Evolutionary conservation across 1,284 basidiomycete species (phyloP).

Genomic region (Cutaneotrichosporon sp.): DNA sequence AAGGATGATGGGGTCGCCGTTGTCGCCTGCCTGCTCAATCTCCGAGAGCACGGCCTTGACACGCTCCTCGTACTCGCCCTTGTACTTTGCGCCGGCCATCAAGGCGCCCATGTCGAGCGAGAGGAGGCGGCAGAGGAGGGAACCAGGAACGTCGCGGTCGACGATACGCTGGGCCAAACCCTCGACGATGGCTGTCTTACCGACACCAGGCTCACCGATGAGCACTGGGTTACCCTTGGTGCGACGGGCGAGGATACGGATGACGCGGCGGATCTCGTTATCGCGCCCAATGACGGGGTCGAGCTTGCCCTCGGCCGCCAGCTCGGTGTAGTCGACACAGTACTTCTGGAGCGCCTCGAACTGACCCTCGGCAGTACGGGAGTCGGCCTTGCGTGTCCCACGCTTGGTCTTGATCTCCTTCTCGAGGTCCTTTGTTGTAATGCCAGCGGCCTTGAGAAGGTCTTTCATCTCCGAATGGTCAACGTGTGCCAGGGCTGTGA

Average conservation of each 20-base stretch:
- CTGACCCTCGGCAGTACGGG: constrained; percentile 55
- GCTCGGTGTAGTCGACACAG: constrained; percentile 52
- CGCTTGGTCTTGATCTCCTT: constrained; percentile 57
- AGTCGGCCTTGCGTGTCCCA: constrained; percentile 58
- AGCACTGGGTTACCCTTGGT: constrained; percentile 61
- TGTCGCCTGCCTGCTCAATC: constrained; percentile 84
- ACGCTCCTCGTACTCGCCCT: constrained; percentile 96
- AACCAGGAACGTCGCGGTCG: constrained; percentile 91
- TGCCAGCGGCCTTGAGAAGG: constrained; percentile 56
- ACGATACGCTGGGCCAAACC: constrained; percentile 94
- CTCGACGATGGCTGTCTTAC: constrained; percentile 91
- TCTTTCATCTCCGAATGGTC: constrained; percentile 51
- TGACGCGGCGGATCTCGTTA: constrained; percentile 58
- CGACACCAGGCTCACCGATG: constrained; percentile 83
- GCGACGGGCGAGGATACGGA: constrained; percentile 73
- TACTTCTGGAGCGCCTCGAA: constrained; percentile 56
- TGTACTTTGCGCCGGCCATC: constrained; percentile 92
- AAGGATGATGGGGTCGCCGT: constrained; percentile 81
- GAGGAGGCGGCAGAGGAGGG: constrained; percentile 76
- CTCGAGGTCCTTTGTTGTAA: constrained; percentile 56
- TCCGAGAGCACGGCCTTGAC: constrained; percentile 87
- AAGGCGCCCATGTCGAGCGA: constrained; percentile 82
- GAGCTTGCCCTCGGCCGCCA: constrained; percentile 58
- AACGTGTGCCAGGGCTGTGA: constrained; percentile 68
- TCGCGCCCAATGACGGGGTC: constrained; percentile 63